phyloP scores from a whole-genome alignment of 2,329 filamentous ascomycete species.

The Pyrenophora teres region DNA sequence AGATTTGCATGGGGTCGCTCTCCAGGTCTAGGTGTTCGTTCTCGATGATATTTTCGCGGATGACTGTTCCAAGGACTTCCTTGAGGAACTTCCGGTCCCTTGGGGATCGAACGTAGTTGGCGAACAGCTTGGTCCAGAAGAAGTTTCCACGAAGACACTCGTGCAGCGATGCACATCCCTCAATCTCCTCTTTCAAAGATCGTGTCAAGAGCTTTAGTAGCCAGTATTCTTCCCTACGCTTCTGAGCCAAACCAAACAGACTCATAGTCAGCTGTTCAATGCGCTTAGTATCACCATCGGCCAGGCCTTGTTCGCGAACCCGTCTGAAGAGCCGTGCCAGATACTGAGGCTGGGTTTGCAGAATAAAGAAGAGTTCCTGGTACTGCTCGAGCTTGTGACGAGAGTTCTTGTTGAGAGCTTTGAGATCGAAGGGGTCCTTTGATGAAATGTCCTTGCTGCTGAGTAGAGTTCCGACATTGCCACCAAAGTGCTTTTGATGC shows the following conservation, averaged over 20 bases:
- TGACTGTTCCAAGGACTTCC: slow-evolving; percentile 80
- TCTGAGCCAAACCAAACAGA: slow-evolving; percentile 95
- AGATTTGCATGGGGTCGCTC: slow-evolving; percentile 97
- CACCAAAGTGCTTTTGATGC: slow-evolving; percentile 94
- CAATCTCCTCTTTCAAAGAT: slow-evolving; percentile 84
- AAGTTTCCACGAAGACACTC: slow-evolving; percentile 89
- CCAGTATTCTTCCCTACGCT: slow-evolving; percentile 95
- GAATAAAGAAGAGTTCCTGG: slow-evolving; percentile 94
- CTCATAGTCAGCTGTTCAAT: slow-evolving; percentile 95
- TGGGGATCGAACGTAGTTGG: slow-evolving; percentile 87
- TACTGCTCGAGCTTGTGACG: slow-evolving; percentile 94
- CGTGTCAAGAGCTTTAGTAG: slow-evolving; percentile 84
- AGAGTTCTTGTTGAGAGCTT: slow-evolving; percentile 96
- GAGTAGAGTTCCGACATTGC: slow-evolving; percentile 81
- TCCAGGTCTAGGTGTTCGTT: slow-evolving; percentile 90
- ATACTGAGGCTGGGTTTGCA: slow-evolving; percentile 96
- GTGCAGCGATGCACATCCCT: slow-evolving; percentile 71
- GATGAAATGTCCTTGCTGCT: slow-evolving; percentile 88
- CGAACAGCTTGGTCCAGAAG: slow-evolving; percentile 88
- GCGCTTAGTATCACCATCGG: slow-evolving; percentile 90
- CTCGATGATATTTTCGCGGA: slow-evolving; percentile 91
- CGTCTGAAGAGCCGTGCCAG: slow-evolving; percentile 85
- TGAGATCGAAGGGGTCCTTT: slow-evolving; percentile 91
- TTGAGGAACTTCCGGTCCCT: slow-evolving; percentile 90
- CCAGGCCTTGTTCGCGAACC: slow-evolving; percentile 78